Conservation (phyloP, 2,329 filamentous ascomycete species). For the Monosporascus sp. region DNA sequence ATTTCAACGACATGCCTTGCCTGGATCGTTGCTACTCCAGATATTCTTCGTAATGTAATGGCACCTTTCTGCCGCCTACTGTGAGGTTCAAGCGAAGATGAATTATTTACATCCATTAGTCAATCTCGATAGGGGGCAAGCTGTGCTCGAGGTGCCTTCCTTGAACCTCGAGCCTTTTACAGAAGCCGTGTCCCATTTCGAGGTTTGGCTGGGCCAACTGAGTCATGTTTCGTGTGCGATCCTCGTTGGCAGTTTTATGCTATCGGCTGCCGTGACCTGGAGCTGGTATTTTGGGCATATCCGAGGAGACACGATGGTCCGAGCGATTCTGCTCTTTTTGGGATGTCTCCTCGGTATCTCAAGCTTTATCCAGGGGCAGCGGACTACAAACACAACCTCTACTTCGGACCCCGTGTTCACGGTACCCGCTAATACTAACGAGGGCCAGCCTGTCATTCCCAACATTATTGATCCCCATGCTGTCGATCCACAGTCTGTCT, state of each 20-base stretch:
- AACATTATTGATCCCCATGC: slow-evolving; percentile 62
- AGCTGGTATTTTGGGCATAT: not conserved
- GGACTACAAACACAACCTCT: not conserved
- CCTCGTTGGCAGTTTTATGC: not conserved
- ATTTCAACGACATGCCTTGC: not conserved
- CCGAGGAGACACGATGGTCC: not conserved
- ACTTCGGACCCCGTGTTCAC: slow-evolving; percentile 2
- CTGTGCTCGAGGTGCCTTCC: too few species aligned
- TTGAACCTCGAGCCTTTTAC: not conserved
- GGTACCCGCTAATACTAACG: slow-evolving; percentile 27
- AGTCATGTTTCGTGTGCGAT: not conserved
- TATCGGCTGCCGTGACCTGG: not conserved
- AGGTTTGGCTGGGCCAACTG: not conserved
- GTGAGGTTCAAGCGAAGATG: not conserved
- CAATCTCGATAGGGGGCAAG: too few species aligned
- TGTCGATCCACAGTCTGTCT: slow-evolving; percentile 56
- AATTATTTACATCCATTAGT: too few species aligned
- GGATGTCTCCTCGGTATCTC: slow-evolving; percentile 3
- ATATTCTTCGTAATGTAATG: not conserved
- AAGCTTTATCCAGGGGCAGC: slow-evolving; percentile 1
- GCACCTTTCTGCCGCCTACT: not conserved
- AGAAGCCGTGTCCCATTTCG: not conserved
- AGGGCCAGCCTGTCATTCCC: slow-evolving; percentile 45
- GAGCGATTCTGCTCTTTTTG: slow-evolving; percentile 6
- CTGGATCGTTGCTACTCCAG: not conserved